Conservation (phyloP, 768 basidiomycete genomes). For the Floccularia luteovirens region DNA sequence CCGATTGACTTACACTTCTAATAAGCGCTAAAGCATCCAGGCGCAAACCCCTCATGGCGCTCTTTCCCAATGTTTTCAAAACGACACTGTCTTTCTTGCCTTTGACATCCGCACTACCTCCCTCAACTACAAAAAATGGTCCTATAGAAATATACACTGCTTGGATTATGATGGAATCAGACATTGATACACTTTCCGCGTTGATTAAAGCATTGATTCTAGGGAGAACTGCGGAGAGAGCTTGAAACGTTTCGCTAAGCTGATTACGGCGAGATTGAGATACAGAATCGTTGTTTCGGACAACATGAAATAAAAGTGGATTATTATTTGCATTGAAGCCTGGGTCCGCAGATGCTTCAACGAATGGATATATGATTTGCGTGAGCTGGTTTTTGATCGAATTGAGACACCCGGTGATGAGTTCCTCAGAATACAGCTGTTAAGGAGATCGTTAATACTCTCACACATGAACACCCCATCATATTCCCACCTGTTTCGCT, state of each 20-base stretch:
- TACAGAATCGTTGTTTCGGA: conserved; percentile 29
- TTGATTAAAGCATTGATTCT: conserved; percentile 69
- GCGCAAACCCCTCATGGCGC: conserved; percentile 75
- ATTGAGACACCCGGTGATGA: conserved; percentile 72
- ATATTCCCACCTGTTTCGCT: conserved; percentile 68
- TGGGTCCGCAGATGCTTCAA: conserved; percentile 54
- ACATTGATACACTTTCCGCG: conserved; percentile 70
- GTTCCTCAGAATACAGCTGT: conserved; percentile 90
- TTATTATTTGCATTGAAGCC: conserved; percentile 28
- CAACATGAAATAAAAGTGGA: conserved; percentile 44
- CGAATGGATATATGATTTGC: conserved; percentile 77
- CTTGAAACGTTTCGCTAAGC: conserved; percentile 66
- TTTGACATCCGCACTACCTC: conserved; percentile 39
- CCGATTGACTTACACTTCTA: conserved; percentile 56
- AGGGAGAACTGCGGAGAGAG: conserved; percentile 63
- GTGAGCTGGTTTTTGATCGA: conserved; percentile 77
- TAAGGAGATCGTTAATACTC: background rate
- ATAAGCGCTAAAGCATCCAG: conserved; percentile 80
- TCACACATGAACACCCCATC: background rate
- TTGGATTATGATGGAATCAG: conserved; percentile 87
- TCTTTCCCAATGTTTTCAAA: conserved; percentile 62
- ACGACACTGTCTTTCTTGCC: conserved; percentile 43
- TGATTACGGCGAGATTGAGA: conserved; percentile 33
- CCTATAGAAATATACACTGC: conserved; percentile 91
- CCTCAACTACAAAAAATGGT: conserved; percentile 87